Evolutionary conservation across 805 yeast species (phyloP).

Genomic region (Yamadazyma olivae): DNA sequence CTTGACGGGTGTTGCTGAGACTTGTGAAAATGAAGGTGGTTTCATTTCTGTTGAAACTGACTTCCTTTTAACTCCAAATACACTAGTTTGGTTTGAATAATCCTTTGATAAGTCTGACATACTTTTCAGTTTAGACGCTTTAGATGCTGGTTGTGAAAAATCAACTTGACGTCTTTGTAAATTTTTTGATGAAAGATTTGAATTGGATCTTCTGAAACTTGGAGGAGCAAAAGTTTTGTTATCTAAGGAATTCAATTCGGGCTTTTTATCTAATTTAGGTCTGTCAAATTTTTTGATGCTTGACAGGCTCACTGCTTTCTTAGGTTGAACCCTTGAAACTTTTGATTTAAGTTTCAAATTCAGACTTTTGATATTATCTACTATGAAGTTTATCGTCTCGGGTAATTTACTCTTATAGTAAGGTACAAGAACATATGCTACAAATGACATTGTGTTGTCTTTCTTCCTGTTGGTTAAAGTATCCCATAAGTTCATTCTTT

Average conservation of each 20-base stretch:
- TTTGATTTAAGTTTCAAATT: constrained; percentile 23
- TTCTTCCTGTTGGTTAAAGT: constrained; percentile 35
- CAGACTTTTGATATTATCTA: constrained; percentile 49
- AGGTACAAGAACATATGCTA: constrained; percentile 52
- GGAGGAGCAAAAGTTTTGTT: constrained; percentile 28
- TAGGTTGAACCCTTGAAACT: not conserved
- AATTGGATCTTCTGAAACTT: constrained; percentile 36
- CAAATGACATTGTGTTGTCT: constrained; percentile 36
- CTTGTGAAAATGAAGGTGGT: constrained; percentile 15
- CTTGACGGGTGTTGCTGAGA: constrained; percentile 26
- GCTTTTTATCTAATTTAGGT: constrained; percentile 2
- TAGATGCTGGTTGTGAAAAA: constrained; percentile 18
- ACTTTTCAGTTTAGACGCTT: constrained; percentile 9
- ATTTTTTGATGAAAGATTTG: constrained; percentile 33
- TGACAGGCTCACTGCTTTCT: not conserved
- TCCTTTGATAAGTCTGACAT: constrained; percentile 5
- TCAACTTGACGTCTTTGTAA: constrained; percentile 36
- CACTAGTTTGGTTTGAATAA: not conserved
- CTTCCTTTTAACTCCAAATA: constrained; percentile 14
- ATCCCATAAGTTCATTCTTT: constrained; percentile 54
- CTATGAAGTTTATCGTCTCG: constrained; percentile 39
- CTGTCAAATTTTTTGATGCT: constrained; percentile 5
- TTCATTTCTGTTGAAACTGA: constrained; percentile 1
- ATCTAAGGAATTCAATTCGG: constrained; percentile 6
- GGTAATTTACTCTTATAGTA: constrained; percentile 51